These are phyloP conservation scores for Moricandia arvensis DNA, from an alignment of 345 rosid genomes.

Conservation along the genomic window DNA sequence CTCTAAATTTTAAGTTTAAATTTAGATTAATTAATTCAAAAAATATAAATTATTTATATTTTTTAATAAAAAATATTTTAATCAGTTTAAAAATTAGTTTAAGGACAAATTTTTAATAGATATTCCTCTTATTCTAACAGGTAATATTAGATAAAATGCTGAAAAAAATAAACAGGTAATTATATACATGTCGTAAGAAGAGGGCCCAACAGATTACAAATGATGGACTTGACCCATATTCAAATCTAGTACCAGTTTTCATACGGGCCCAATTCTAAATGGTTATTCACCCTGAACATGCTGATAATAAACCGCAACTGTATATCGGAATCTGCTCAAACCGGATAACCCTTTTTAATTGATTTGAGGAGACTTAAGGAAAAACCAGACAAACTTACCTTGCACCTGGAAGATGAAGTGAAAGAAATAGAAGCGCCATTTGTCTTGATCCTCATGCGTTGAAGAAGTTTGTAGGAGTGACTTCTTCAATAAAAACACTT, in stretches of 20 bases:
- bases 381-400: slow-evolving; percentile 16
- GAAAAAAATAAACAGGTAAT: not conserved
- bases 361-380: not conserved
- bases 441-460: not conserved
- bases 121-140: too few species aligned
- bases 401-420: slow-evolving; percentile 12
- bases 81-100: too few species aligned
- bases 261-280: not conserved
- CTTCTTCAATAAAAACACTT: not conserved
- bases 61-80: too few species aligned
- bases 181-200: not conserved
- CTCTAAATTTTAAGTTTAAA: too few species aligned
- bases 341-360: not conserved
- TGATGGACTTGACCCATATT: not conserved
- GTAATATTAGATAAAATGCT: too few species aligned
- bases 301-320: slow-evolving; percentile 14
- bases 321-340: not conserved
- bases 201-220: slow-evolving; percentile 9
- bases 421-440: slow-evolving; percentile 10
- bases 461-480: not conserved
- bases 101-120: too few species aligned
- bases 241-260: not conserved
- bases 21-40: too few species aligned
- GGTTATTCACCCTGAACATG: not conserved
- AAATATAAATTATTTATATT: too few species aligned